phyloP scores from a whole-genome alignment of 768 basidiomycete genomes.

The Sarcodon aspratus region DNA sequence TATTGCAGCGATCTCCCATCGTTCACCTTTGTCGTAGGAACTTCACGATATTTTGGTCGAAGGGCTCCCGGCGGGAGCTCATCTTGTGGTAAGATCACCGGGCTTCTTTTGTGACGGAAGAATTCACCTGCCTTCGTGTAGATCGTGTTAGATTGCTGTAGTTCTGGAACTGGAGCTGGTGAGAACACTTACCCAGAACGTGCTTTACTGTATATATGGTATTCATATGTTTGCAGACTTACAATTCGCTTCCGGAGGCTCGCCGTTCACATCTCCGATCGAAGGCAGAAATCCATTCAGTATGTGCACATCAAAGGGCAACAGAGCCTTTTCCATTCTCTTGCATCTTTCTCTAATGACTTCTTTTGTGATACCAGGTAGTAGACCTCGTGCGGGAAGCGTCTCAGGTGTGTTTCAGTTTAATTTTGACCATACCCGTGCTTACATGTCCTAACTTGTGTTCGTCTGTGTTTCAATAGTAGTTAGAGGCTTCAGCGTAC shows the following conservation, averaged over 20 bases:
- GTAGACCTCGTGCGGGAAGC: too few species aligned
- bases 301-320: too few species aligned
- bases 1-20: not conserved
- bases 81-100: conserved; percentile 8
- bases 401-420: too few species aligned
- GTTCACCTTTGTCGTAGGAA: conserved; percentile 2
- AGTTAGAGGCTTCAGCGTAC: too few species aligned
- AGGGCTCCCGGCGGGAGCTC: conserved; percentile 10
- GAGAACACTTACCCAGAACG: not conserved
- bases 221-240: not conserved
- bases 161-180: conserved; percentile 14
- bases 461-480: too few species aligned
- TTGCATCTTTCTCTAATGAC: too few species aligned
- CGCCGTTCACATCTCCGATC: not conserved
- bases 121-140: not conserved
- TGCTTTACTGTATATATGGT: not conserved
- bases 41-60: conserved; percentile 13
- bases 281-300: not conserved
- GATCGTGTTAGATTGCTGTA: conserved; percentile 19
- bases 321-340: too few species aligned
- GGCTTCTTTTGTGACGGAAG: not conserved
- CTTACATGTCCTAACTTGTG: too few species aligned
- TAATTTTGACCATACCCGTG: too few species aligned
- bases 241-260: not conserved
- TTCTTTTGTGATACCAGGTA: too few species aligned